phyloP scores from a whole-genome alignment of 192 early-diverging fungal species.

The Blastocladiella britannica region DNA sequence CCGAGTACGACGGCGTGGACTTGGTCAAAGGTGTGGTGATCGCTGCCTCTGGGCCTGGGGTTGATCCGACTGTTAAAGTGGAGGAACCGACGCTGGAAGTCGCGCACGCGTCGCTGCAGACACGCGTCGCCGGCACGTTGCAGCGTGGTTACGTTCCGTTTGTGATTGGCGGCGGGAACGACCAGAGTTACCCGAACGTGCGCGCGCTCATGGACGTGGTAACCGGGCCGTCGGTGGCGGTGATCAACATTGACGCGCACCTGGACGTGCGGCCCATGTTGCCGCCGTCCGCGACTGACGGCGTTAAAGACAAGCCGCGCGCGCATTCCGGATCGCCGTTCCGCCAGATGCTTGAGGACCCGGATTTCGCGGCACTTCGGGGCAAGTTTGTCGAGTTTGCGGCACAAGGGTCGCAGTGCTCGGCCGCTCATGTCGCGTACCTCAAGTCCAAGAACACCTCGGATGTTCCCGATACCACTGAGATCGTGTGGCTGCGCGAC shows the following conservation, averaged over 20 bases:
- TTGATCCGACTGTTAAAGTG: too few relatives aligned
- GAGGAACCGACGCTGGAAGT: constrained; percentile 7
- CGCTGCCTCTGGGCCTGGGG: not conserved
- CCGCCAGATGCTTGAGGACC: constrained; percentile 10
- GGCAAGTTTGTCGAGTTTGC: constrained; percentile 8
- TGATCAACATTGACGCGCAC: constrained; percentile 12
- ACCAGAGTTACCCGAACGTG: constrained; percentile 9
- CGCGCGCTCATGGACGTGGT: constrained; percentile 2
- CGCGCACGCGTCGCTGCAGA: constrained; percentile 3
- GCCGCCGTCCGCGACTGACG: not conserved
- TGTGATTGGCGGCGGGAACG: constrained; percentile 9
- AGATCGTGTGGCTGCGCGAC: constrained; percentile 6
- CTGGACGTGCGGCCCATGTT: constrained; percentile 6
- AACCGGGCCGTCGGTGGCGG: not conserved
- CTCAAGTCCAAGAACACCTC: not conserved
- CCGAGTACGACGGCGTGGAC: constrained; percentile 4
- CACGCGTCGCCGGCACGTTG: constrained; percentile 1
- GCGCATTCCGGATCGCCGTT: constrained; percentile 8
- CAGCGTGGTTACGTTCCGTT: constrained; percentile 4
- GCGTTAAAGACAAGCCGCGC: not conserved
- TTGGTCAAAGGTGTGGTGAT: not conserved
- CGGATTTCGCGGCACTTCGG: not conserved
- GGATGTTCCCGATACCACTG: not conserved
- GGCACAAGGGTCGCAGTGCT: constrained; percentile 7
- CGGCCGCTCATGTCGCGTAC: constrained; percentile 5